Evolutionary conservation across 208 protist genomes (phyloP), one percentile per base, ranked within the genome.

Genomic region (Leishmania major): DNA sequence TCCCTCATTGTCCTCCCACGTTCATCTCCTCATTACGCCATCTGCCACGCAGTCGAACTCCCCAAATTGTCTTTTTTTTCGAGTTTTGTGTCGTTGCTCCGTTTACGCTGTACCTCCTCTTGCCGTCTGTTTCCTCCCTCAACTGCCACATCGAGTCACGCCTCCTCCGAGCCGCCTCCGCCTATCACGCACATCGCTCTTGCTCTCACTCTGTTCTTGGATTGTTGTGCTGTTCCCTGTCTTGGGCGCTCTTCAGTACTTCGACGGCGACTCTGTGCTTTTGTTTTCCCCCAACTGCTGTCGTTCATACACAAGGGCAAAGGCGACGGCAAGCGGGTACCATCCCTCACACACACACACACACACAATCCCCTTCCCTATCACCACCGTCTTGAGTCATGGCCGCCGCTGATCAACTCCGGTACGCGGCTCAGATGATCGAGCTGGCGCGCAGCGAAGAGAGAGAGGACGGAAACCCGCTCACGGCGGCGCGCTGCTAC

Each of bases 381-480:
- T 43, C 66, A 3, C 37, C 40, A 31, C 5, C 22, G 17, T 73
- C 10, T n/a, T 22, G 62, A 17, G 7, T 43, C 57, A 79, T 79
- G 76, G 47, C 60, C n/a, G 62, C 17, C 40, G 6, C 43, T 28
- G 69, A 93, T 19, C 67, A 80, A 35, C n/a, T 97, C 4, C 49
- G 79, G 47, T 79, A 85, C 55, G 92, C 92, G 3, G 75, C 17
- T 47, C 79, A 88, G 81, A 83, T 94, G 84, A 89, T 97, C 55
- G 74, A 91, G 67, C 83, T 82, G 79, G 94, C 94, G 31, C 87
- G 90, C 17, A 75, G 67, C 22, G 91, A 97, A 75, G 94, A 97
- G 82, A 95, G 83, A 2, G 88, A 84, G 31, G 89, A 90, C 43
- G 94, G 94, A n/a, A 94, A 95, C 83, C 91, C 94, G 45, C 85